A percentile compares a stretch with the other conserved stretches of the same genome.
Evolutionary conservation across 495 filamentous ascomycete species (phyloP).

Genomic region (Melanomma pulvis-pyrius): DNA sequence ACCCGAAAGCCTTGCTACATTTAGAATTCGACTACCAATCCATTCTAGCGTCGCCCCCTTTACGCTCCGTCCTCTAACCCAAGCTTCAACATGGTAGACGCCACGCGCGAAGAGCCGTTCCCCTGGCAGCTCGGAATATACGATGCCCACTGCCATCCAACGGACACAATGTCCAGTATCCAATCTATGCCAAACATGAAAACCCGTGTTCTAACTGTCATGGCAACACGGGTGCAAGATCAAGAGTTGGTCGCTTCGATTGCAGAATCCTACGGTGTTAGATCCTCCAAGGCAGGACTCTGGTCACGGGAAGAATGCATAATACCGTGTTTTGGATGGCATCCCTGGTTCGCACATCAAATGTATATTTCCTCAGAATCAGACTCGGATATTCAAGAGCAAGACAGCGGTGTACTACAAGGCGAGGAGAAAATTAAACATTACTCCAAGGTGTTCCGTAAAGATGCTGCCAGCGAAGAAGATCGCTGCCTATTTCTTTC

Average conservation of each 20-base stretch:
- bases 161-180: slow-evolving; percentile 82
- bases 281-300: slow-evolving; percentile 13
- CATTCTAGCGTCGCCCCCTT: neutral
- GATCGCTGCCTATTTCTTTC: slow-evolving; percentile 64
- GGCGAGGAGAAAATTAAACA: slow-evolving; percentile 52
- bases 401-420: slow-evolving; percentile 43
- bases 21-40: neutral
- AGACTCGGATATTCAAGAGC: slow-evolving; percentile 57
- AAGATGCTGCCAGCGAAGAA: slow-evolving; percentile 42
- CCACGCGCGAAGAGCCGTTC: slow-evolving; percentile 48
- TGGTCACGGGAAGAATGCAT: slow-evolving; percentile 48
- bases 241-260: slow-evolving; percentile 78
- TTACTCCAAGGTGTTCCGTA: slow-evolving; percentile 59
- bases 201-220: slow-evolving; percentile 74
- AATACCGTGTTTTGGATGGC: slow-evolving; percentile 93
- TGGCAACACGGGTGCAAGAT: slow-evolving; percentile 87
- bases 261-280: slow-evolving; percentile 54
- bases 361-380: slow-evolving; percentile 50
- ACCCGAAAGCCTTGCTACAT: neutral
- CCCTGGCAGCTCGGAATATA: slow-evolving; percentile 86
- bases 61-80: neutral
- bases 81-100: neutral
- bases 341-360: slow-evolving; percentile 97
- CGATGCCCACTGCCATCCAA: slow-evolving; percentile 98
- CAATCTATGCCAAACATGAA: slow-evolving; percentile 73